phyloP scores from a whole-genome alignment of 371 early-diverging fungal species.

The Mortierella sp. region DNA sequence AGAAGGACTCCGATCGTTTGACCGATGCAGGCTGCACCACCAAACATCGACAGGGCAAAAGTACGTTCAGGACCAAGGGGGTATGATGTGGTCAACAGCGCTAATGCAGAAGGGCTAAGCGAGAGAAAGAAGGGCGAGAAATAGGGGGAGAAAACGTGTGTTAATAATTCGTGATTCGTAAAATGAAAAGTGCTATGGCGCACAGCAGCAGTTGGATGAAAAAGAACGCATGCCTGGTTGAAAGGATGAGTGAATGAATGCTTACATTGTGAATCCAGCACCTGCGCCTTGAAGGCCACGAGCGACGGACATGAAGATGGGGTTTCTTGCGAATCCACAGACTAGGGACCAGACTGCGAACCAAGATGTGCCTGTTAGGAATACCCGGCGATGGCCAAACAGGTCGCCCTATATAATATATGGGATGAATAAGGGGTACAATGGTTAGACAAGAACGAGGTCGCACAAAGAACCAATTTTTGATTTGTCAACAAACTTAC shows the following conservation, averaged over 20 bases:
- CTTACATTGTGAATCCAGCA: slow-evolving; percentile 63
- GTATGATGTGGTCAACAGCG: slow-evolving; percentile 21
- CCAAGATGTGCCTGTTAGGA: slow-evolving; percentile 58
- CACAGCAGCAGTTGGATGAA: not conserved
- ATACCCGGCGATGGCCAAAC: slow-evolving; percentile 59
- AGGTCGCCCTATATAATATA: slow-evolving; percentile 55
- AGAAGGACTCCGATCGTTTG: slow-evolving; percentile 51
- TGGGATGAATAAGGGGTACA: not conserved
- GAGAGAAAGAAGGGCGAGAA: not conserved
- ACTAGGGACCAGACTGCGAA: slow-evolving; percentile 54
- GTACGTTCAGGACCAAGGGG: slow-evolving; percentile 48
- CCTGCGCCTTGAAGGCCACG: slow-evolving; percentile 64
- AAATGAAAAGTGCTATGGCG: not conserved
- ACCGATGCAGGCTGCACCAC: slow-evolving; percentile 41
- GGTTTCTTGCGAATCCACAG: slow-evolving; percentile 57
- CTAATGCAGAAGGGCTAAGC: slow-evolving; percentile 15
- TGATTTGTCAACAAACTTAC: slow-evolving; percentile 4
- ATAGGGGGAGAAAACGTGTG: not conserved
- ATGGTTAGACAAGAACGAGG: not conserved
- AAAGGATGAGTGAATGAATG: slow-evolving; percentile 12
- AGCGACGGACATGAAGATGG: slow-evolving; percentile 60
- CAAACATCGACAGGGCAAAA: slow-evolving; percentile 45
- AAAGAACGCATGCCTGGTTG: not conserved
- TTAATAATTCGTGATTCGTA: not conserved
- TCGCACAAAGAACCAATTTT: not conserved